These are phyloP conservation scores for Cyclotella cryptica DNA, from an alignment of 108 stramenopile species.

Conservation along the genomic window DNA sequence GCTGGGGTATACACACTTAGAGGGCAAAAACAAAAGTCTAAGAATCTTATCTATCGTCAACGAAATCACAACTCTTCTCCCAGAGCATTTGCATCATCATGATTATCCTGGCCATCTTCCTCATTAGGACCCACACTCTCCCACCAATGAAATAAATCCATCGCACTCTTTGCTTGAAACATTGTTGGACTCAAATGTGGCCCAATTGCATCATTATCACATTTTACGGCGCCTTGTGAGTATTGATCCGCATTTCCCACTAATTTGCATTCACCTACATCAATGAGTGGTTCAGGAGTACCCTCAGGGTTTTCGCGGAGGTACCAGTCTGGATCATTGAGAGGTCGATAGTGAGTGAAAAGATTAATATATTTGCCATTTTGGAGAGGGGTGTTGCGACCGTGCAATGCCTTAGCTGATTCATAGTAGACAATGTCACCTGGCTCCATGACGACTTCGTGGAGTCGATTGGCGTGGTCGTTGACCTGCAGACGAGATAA, in stretches of 20 bases:
- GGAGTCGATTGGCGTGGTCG: constrained; percentile 67
- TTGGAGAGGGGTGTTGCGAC: constrained; percentile 73
- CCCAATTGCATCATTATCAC: constrained; percentile 60
- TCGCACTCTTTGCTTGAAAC: constrained; percentile 50
- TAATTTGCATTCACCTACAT: constrained; percentile 57
- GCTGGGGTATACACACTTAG: no score
- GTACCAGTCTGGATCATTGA: constrained; percentile 57
- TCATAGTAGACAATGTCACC: constrained; percentile 91
- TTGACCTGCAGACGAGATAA: constrained; percentile 6
- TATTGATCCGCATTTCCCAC: constrained; percentile 45
- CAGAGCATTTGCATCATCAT: no score
- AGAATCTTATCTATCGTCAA: no score
- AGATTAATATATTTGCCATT: constrained; percentile 80
- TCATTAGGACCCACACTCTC: constrained; percentile 48
- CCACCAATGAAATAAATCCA: constrained; percentile 79
- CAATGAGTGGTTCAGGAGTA: constrained; percentile 61
- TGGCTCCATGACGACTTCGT: constrained; percentile 76
- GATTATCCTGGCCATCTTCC: not conserved
- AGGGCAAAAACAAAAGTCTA: no score
- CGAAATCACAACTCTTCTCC: no score
- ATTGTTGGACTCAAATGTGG: constrained; percentile 56
- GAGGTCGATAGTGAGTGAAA: constrained; percentile 91
- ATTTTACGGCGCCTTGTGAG: constrained; percentile 56
- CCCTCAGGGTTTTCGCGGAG: constrained; percentile 55
- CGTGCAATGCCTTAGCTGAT: constrained; percentile 85